Evolutionary conservation across 2,329 filamentous ascomycete species (phyloP), one percentile per base, ranked within the genome.

Genomic region (Colletotrichum tamarilloi): DNA sequence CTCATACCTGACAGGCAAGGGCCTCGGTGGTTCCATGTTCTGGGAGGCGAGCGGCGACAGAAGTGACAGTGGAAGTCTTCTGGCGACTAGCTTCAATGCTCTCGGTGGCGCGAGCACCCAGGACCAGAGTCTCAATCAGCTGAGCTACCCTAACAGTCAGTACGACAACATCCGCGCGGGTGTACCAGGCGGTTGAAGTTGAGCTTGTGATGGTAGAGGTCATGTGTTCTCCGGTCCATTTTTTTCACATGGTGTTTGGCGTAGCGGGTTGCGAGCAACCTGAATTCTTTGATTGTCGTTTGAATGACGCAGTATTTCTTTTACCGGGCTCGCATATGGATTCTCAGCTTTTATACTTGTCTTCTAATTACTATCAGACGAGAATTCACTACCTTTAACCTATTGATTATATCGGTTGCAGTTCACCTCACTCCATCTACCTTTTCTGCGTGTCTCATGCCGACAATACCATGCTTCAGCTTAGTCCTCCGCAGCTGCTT

Each of bases 1-100:
- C 1, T 79, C 84, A 7, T 97, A 92, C 78, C 86, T 97, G 75
- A 83, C 85, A 76, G 77, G 84, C 28, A 85, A 86, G 67, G 85
- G 88, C 0, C 87, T 97, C 1, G 94, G 93, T 1, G 94, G 94
- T 16, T 92, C 90, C 0, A 94, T 97, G 86, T 97, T 93, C 88
- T 97, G 94, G 94, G 94, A 97, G 82, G 92, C 90, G 8, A 93
- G 90, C 76, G 92, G 90, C 12, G 94, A 97, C 78, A 84, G 81
- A 75, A 76, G 73, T 0, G 87, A 84, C 24, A 78, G 77, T 0
- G 75, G 77, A 26, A 94, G 92, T 77, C 82, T 97, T 7, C 78
- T 89, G 74, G 85, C 86, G 2, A 81, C 52, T 78, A 77, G 3
- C 80, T 92, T 64, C 5, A 6, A 55, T 6, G 62, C 62, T 4